Base-by-base conservation (phyloP, 768 basidiomycete genomes). In the Hysterangium stoloniferum region DNA sequence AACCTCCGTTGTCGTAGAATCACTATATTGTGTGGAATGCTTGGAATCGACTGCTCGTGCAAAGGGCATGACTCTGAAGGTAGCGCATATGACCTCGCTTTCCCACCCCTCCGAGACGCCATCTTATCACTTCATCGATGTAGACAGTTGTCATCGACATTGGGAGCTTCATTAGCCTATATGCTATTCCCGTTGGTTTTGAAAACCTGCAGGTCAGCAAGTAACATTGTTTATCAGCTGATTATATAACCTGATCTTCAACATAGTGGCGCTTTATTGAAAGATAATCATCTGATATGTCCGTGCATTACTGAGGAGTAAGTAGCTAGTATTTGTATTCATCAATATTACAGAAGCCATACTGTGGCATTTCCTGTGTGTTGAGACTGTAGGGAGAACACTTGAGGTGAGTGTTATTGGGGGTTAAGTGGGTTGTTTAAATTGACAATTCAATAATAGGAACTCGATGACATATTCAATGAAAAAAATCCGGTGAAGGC, bases 1-100 rank as follows among this genome's bases (percentile, higher is more conserved):
- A 5, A 22, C 12, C 46, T 32, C 22, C 40, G 22, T 42, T 48
- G 9, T 34, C n/a, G 8, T 27, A 35, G 47, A 54, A 36, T 41
- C 53, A 19, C 60, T 64, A 22, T 64, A 65, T 52, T 65, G 65
- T 6, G 58, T 56, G 45, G 68, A 70, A 42, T 62, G 62, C 47
- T 52, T 68, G 5, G 63, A 66, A 45, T 64, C 58, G 34, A 66
- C 61, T 19, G 57, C 64, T 20, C 60, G 68, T 27, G 66, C 67
- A 11, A 70, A 68, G 55, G 67, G 67, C 52, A 60, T 68, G 12
- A 41, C 12, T 41, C 12, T 41, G 38, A 41, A 41, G 20, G 48
- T 66, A 61, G 27, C 62, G 59, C 11, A 59, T 59, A 35, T 48
- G n/a, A n/a, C n/a, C n/a, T n/a, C n/a, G n/a, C n/a, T n/a, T n/a